These are phyloP conservation scores for Hibiscus syriacus DNA, from an alignment of 345 rosid species.

Conservation along the genomic window DNA sequence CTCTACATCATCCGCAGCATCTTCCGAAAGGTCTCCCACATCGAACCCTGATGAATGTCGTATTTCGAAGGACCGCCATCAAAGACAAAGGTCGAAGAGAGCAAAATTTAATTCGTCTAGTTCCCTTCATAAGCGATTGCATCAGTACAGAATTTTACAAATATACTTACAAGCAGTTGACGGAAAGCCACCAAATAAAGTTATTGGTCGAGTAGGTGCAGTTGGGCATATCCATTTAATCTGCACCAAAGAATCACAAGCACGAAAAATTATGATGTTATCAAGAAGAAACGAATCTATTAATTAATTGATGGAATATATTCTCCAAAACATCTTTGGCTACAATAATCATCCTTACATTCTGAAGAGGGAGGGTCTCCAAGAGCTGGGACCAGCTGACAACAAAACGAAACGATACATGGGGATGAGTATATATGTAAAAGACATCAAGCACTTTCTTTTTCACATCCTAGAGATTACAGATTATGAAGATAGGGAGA, in stretches of 20 bases:
- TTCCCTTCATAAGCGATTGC: background rate
- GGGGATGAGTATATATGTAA: background rate
- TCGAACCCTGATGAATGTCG: constrained; percentile 73
- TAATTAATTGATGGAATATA: background rate
- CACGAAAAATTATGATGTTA: constrained; percentile 1
- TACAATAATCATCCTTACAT: constrained; percentile 44
- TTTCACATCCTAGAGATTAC: background rate
- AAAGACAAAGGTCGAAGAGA: background rate
- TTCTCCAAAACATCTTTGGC: background rate
- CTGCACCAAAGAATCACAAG: constrained; percentile 30
- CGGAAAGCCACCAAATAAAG: constrained; percentile 92
- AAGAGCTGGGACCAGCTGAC: constrained; percentile 98
- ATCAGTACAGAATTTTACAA: background rate
- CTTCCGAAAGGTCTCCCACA: constrained; percentile 76
- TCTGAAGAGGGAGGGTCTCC: constrained; percentile 88
- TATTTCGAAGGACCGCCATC: background rate
- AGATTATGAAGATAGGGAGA: background rate
- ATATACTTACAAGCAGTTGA: constrained; percentile 84
- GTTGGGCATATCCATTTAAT: constrained; percentile 99
- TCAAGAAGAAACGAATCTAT: background rate
- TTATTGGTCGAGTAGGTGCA: constrained; percentile 85
- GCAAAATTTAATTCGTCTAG: background rate
- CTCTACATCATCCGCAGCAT: constrained; percentile 77
- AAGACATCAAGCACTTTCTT: background rate
- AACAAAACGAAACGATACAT: constrained; percentile 27